Conservation (phyloP, 768 basidiomycete species). For the Fibroporia radiculosa region DNA sequence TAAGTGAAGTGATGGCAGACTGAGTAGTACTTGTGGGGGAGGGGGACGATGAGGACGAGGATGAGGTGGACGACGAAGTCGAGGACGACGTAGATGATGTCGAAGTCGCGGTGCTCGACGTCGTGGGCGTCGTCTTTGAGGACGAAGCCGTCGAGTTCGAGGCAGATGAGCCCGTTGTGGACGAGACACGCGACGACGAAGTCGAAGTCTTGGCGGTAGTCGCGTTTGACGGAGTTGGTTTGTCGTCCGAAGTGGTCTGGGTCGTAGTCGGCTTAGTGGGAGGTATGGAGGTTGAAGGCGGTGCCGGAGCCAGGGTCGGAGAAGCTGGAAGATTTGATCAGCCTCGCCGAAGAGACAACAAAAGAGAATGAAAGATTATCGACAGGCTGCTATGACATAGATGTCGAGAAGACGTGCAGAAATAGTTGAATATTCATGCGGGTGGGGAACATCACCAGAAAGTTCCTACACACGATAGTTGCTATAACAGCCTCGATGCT, state of each 20-base stretch:
- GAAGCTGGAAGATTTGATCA: neutral
- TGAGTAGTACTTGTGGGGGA: neutral
- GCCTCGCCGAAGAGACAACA: neutral
- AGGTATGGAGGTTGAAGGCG: no score
- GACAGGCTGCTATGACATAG: no score
- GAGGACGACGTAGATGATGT: slow-evolving; percentile 5
- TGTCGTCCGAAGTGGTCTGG: neutral
- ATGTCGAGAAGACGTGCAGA: no score
- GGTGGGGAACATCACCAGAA: no score
- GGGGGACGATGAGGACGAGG: slow-evolving; percentile 1
- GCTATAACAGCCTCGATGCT: no score
- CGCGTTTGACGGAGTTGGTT: no score
- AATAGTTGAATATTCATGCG: no score
- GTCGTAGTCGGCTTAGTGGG: no score
- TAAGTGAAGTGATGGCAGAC: neutral
- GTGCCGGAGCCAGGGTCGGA: no score
- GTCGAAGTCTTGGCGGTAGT: no score
- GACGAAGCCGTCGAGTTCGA: neutral
- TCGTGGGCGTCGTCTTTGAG: neutral
- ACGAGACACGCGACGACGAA: neutral
- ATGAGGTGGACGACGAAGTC: slow-evolving; percentile 1
- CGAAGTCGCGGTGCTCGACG: neutral
- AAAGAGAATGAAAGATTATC: no score
- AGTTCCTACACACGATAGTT: no score
- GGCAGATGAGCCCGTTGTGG: neutral